Evolutionary conservation across 2,329 filamentous ascomycete genomes (phyloP).

Genomic region (Aspergillus persii): DNA sequence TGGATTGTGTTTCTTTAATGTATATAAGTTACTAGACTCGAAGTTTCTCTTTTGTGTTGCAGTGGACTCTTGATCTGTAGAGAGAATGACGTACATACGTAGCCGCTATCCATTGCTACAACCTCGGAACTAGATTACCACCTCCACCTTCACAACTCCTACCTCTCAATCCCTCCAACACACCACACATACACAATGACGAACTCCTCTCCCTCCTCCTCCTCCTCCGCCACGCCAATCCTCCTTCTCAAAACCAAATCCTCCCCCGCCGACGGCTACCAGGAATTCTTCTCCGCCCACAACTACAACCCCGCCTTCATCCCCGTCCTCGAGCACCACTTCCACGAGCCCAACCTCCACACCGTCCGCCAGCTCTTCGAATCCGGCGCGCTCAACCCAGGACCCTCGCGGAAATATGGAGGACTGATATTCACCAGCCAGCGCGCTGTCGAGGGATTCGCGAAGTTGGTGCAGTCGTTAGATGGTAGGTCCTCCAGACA

Average conservation of each 20-base stretch:
- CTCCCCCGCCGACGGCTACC: slow-evolving; percentile 44
- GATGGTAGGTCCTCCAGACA: slow-evolving; percentile 11
- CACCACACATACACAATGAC: slow-evolving; percentile 1
- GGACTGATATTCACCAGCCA: slow-evolving; percentile 52
- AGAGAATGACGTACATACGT: background rate
- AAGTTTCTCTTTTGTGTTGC: slow-evolving; percentile 28
- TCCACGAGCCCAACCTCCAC: slow-evolving; percentile 36
- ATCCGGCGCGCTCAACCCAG: slow-evolving; percentile 26
- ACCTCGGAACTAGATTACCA: background rate
- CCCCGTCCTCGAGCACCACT: slow-evolving; percentile 47
- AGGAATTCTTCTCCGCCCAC: slow-evolving; percentile 42
- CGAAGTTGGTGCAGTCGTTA: slow-evolving; percentile 30
- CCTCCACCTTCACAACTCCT: background rate
- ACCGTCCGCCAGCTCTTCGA: slow-evolving; percentile 36
- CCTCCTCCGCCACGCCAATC: slow-evolving; percentile 29
- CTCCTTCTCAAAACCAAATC: slow-evolving; percentile 51
- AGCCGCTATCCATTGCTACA: background rate
- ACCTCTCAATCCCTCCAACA: background rate
- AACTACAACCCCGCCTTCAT: slow-evolving; percentile 41
- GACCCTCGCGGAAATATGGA: slow-evolving; percentile 35
- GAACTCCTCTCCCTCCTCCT: background rate
- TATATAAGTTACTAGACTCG: slow-evolving; percentile 42
- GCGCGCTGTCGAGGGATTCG: slow-evolving; percentile 48
- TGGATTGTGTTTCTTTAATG: slow-evolving; percentile 34
- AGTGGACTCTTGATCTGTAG: background rate